Base-by-base conservation (phyloP, 345 rosid species). In the Eucalyptus erythrocorys region DNA sequence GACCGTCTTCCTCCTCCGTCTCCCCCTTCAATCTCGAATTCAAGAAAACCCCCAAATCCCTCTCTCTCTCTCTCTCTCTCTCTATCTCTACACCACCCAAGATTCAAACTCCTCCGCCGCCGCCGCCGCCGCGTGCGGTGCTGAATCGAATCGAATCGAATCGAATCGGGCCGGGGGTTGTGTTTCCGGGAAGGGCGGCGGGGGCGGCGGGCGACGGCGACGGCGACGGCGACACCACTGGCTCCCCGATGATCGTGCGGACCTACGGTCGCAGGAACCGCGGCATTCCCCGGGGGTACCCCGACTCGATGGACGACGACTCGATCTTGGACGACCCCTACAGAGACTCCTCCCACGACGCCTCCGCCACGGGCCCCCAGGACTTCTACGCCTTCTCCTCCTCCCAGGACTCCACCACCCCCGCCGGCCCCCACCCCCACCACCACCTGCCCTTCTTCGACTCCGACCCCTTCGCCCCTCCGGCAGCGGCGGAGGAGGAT, bases 221-320 rank as follows among this genome's bases (percentile, higher is more conserved):
- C 10, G 40, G 82, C 47, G 47, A 76, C 82, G 82, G 45, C 47
- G 47, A 10, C 30, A 5, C 40, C 81, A 34, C 24, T 8, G 81
- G 43, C 40, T 17, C 43, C 81, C 43, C 47, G 86, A 97, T 96
- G 99, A 95, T 96, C 86, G 98, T 94, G 87, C 93, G 99, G 89
- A 96, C 98, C 1, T 98, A 97, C 95, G 99, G 99, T 88, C 98
- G 99, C 88, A 98, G 99, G 86, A 95, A 89, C 89, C 91, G 96
- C 61, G 94, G 94, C 53, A 87, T 92, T 81, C 50, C 93, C 12
- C 91, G 95, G 88, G 91, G 93, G 45, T 88, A 88, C 42, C 93
- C 98, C 85, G 98, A 91, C 88, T 89, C 94, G 26, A 30, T 85
- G 6, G 88, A 92, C 95, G 96, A 91, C 88, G 88, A 86, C 90